These are phyloP conservation scores for Acacia pycnantha DNA, from an alignment of 331 rosid genomes.

Conservation along the genomic window DNA sequence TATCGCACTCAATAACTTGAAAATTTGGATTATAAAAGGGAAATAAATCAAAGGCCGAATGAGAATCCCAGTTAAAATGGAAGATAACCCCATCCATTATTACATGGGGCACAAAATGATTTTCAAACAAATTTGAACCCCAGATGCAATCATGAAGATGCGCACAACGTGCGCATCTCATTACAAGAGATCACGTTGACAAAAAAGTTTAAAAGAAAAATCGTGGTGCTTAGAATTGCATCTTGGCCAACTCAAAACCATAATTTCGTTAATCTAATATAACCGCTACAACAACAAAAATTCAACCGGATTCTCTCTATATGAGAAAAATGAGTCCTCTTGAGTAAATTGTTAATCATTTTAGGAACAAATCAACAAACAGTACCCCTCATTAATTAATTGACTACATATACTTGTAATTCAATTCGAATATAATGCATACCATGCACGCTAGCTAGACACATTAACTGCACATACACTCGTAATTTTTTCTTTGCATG, in stretches of 20 bases:
- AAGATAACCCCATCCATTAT: not conserved
- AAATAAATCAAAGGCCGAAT: not conserved
- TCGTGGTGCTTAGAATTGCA: not conserved
- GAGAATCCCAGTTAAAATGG: not conserved
- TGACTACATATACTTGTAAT: not conserved
- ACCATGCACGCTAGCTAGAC: no score
- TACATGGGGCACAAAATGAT: not conserved
- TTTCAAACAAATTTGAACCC: not conserved
- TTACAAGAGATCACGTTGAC: not conserved
- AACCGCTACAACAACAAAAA: not conserved
- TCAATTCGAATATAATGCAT: no score
- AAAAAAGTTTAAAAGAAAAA: not conserved
- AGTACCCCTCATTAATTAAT: not conserved
- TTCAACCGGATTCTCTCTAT: not conserved
- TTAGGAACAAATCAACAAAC: not conserved
- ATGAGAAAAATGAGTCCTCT: not conserved
- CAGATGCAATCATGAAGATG: not conserved
- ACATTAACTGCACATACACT: no score
- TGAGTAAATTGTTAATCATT: not conserved
- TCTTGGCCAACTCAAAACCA: not conserved
- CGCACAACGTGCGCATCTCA: not conserved
- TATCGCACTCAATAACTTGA: not conserved
- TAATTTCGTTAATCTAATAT: not conserved
- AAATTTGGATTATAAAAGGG: not conserved
- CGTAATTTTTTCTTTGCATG: no score